Evolutionary conservation across 176 grass and related monocot species (phyloP).

Genomic region (Dactylis glomerata): DNA sequence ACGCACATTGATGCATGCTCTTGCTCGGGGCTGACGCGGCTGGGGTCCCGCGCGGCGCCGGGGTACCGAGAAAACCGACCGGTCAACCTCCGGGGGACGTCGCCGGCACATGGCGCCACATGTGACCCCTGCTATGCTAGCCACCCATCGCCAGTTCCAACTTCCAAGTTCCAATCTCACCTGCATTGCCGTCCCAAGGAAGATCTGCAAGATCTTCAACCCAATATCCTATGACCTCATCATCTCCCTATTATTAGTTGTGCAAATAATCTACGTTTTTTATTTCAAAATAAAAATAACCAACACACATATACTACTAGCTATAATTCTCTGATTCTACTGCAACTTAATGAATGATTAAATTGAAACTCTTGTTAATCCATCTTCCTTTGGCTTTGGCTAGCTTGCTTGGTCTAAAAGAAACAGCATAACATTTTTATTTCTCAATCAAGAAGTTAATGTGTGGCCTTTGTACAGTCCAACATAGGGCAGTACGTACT

Average conservation of each 20-base stretch:
- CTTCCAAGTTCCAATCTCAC: not conserved
- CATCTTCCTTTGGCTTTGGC: too few species aligned
- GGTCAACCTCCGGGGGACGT: conserved; percentile 15
- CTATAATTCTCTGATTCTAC: not conserved
- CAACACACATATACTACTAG: not conserved
- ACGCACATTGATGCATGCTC: not conserved
- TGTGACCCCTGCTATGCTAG: conserved; percentile 39
- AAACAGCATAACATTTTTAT: not conserved
- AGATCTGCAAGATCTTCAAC: conserved; percentile 32
- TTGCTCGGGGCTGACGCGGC: not conserved
- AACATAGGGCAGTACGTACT: not conserved
- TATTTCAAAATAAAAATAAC: not conserved
- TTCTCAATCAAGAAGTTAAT: not conserved
- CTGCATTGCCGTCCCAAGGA: conserved; percentile 32
- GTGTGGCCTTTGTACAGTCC: not conserved
- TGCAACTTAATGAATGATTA: not conserved
- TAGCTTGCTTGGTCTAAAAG: not conserved
- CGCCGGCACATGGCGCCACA: conserved; percentile 44
- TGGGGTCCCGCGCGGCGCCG: not conserved
- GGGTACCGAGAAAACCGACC: not conserved
- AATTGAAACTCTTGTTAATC: not conserved
- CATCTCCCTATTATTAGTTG: not conserved
- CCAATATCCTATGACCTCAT: conserved; percentile 24
- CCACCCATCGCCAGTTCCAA: conserved; percentile 6
- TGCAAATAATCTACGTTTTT: not conserved